These are phyloP conservation scores for Pythium rhizo-oryzae DNA, from an alignment of 352 stramenopile species.

Conservation along the genomic window DNA sequence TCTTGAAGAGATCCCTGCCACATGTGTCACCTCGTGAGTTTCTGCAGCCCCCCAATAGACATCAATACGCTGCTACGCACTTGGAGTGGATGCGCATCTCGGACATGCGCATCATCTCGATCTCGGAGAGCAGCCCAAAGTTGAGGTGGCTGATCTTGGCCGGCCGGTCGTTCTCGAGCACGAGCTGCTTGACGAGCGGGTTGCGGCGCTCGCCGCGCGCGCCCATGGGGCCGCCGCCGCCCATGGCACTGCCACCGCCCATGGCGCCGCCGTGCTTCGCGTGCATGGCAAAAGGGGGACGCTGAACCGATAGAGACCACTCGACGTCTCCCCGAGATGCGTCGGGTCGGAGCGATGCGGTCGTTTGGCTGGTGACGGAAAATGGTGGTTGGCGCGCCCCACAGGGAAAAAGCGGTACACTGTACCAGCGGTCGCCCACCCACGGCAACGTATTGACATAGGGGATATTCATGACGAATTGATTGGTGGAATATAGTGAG, in stretches of 20 bases:
- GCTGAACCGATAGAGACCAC: constrained; percentile 1
- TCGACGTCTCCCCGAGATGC: background rate
- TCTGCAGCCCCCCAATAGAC: background rate
- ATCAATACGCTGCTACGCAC: constrained; percentile 26
- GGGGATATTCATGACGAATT: no score
- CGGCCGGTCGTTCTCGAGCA: constrained; percentile 87
- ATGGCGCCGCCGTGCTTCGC: constrained; percentile 27
- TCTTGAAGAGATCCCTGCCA: constrained; percentile 96
- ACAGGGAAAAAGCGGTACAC: background rate
- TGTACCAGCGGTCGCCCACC: background rate
- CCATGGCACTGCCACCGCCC: constrained; percentile 8
- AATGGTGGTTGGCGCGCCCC: background rate
- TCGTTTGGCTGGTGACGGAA: constrained; percentile 17
- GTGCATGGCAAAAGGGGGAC: constrained; percentile 23
- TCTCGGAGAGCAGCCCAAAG: constrained; percentile 96
- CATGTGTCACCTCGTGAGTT: background rate
- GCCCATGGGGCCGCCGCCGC: constrained; percentile 23
- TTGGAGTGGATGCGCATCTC: constrained; percentile 94
- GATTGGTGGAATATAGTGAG: constrained; percentile 12
- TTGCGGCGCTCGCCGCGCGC: constrained; percentile 69
- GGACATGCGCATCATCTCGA: constrained; percentile 96
- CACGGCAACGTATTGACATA: constrained; percentile 2
- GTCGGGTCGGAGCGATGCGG: background rate
- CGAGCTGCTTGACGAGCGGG: constrained; percentile 88
- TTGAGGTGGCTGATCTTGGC: constrained; percentile 97